Percentiles rank a stretch among this genome's conserved stretches.
phyloP scores from a whole-genome alignment of 805 yeast genomes.

The Ascoidea tarda region DNA sequence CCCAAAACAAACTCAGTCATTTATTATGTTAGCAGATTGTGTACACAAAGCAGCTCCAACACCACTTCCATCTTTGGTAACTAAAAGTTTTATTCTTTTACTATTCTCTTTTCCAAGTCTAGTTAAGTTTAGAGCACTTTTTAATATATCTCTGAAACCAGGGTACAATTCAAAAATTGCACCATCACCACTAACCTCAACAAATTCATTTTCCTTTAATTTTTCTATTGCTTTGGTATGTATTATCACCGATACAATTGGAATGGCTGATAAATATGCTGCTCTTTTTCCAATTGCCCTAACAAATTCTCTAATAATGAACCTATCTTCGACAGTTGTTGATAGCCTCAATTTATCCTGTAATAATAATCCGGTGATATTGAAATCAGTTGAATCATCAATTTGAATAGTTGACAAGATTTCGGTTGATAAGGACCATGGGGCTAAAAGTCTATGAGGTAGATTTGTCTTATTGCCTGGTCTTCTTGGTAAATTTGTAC shows the following conservation, averaged over 20 bases:
- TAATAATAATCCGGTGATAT: constrained; percentile 54
- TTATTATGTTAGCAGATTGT: background rate
- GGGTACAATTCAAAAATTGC: constrained; percentile 91
- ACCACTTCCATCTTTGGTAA: constrained; percentile 93
- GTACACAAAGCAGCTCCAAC: constrained; percentile 98
- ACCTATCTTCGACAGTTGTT: constrained; percentile 58
- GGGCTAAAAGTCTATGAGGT: constrained; percentile 54
- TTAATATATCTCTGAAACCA: constrained; percentile 68
- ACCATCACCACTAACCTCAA: constrained; percentile 94
- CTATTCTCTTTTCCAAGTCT: constrained; percentile 57
- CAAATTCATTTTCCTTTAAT: constrained; percentile 41
- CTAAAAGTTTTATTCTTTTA: constrained; percentile 58
- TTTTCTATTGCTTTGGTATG: constrained; percentile 24
- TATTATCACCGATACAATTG: constrained; percentile 67
- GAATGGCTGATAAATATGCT: constrained; percentile 81
- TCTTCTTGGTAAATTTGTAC: constrained; percentile 18
- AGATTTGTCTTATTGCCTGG: constrained; percentile 12
- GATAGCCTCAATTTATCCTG: constrained; percentile 55
- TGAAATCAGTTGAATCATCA: constrained; percentile 42
- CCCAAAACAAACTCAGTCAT: background rate
- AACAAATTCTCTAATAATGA: constrained; percentile 57
- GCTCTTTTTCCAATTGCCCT: constrained; percentile 77
- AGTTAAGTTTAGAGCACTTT: constrained; percentile 61
- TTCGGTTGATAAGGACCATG: constrained; percentile 32
- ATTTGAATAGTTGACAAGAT: constrained; percentile 30